Conservation (phyloP, 2,329 filamentous ascomycete species). For the Eutypella sp. region DNA sequence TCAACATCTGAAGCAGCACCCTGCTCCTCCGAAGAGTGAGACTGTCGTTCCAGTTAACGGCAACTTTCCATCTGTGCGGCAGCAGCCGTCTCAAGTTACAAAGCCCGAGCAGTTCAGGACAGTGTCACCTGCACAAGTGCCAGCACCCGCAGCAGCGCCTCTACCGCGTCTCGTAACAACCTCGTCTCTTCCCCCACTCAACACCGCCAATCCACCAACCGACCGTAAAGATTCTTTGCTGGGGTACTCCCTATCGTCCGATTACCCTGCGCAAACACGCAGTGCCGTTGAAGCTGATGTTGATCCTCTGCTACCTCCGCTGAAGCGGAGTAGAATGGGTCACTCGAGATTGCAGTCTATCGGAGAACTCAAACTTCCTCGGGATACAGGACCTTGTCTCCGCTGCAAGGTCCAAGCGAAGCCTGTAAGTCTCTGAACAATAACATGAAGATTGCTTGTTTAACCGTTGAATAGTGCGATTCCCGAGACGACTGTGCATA, state of each 20-base stretch:
- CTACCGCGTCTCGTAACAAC: constrained; percentile 34
- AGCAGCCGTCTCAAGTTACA: constrained; percentile 24
- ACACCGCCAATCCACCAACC: constrained; percentile 27
- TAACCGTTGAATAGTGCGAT: constrained; percentile 43
- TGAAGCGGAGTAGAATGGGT: constrained; percentile 48
- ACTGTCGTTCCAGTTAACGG: constrained; percentile 38
- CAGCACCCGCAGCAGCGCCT: constrained; percentile 14
- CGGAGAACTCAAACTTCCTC: constrained; percentile 47
- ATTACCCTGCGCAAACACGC: constrained; percentile 31
- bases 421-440: constrained; percentile 33
- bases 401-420: constrained; percentile 44
- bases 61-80: constrained; percentile 31
- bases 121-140: constrained; percentile 27
- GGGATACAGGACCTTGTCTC: constrained; percentile 44
- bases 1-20: constrained; percentile 44
- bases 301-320: constrained; percentile 48
- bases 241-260: constrained; percentile 36
- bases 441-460: constrained; percentile 9
- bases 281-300: constrained; percentile 42
- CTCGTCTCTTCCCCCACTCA: constrained; percentile 29
- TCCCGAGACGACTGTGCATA: constrained; percentile 43
- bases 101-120: constrained; percentile 29
- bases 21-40: constrained; percentile 35
- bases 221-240: constrained; percentile 38
- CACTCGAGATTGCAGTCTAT: constrained; percentile 53